phyloP scores from a whole-genome alignment of 805 yeast genomes.

The Lachancea mirantina region DNA sequence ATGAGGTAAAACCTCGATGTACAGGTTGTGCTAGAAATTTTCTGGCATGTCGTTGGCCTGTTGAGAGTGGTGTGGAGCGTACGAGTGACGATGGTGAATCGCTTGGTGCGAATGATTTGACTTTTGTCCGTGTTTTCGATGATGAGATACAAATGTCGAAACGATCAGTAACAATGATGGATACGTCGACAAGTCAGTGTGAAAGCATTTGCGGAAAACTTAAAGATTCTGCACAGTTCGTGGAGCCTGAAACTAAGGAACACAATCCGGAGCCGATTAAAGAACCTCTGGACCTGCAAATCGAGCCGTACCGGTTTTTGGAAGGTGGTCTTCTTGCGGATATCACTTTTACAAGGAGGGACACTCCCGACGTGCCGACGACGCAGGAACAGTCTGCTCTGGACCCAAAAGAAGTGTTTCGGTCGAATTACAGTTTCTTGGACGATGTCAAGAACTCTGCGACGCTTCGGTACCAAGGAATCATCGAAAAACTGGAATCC shows the following conservation, averaged over 20 bases:
- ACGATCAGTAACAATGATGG: background rate
- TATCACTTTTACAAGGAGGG: too few relatives aligned
- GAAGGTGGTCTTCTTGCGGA: conserved; percentile 1
- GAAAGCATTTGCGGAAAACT: background rate
- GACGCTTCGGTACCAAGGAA: conserved; percentile 7
- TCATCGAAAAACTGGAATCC: conserved; percentile 7
- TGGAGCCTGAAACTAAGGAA: background rate
- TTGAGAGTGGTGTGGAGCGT: conserved; percentile 4
- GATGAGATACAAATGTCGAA: conserved; percentile 3
- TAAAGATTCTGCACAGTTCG: background rate
- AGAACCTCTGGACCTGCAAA: conserved; percentile 10
- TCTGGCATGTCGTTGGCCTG: conserved; percentile 65
- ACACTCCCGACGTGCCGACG: background rate
- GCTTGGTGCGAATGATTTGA: background rate
- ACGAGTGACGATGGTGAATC: background rate
- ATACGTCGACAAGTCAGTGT: background rate
- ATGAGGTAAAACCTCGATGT: conserved; percentile 63
- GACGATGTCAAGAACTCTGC: conserved; percentile 6
- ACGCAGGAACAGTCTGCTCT: background rate
- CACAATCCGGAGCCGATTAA: background rate
- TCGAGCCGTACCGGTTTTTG: conserved; percentile 9
- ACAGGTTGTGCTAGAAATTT: conserved; percentile 59
- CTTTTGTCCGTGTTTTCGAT: conserved; percentile 6
- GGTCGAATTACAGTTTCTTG: conserved; percentile 3
- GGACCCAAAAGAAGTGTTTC: background rate